phyloP scores from a whole-genome alignment of 1,139 yeast genomes.

The Meyerozyma sp. region DNA sequence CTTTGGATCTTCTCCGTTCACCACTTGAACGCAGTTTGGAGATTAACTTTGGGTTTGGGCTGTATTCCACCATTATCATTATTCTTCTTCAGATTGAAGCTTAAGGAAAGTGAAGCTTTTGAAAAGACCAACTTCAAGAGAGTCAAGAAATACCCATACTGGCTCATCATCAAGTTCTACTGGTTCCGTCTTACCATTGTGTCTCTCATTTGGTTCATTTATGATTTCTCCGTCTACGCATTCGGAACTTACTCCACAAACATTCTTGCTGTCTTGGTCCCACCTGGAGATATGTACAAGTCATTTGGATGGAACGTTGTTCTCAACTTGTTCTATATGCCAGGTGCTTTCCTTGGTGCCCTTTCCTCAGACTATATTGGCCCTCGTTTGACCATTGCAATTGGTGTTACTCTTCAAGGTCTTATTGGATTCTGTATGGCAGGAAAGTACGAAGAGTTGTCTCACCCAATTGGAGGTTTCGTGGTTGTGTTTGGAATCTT shows the following conservation, averaged over 20 bases:
- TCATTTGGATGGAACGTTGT: slow-evolving; percentile 93
- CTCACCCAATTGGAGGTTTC: slow-evolving; percentile 66
- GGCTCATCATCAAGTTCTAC: slow-evolving; percentile 69
- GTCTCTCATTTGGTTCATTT: slow-evolving; percentile 81
- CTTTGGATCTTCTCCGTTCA: slow-evolving; percentile 73
- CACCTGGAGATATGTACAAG: slow-evolving; percentile 59
- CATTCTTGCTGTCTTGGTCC: slow-evolving; percentile 56
- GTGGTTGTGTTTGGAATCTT: slow-evolving; percentile 86
- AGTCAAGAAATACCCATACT: slow-evolving; percentile 56
- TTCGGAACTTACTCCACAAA: slow-evolving; percentile 78
- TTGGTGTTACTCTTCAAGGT: slow-evolving; percentile 71
- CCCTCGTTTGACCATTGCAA: slow-evolving; percentile 69
- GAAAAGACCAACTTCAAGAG: slow-evolving; percentile 64
- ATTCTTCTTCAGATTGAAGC: slow-evolving; percentile 70
- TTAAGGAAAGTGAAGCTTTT: slow-evolving; percentile 69
- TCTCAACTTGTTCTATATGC: slow-evolving; percentile 79
- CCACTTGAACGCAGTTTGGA: slow-evolving; percentile 82
- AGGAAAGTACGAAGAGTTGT: slow-evolving; percentile 52
- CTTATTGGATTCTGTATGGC: slow-evolving; percentile 86
- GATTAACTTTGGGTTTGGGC: slow-evolving; percentile 87
- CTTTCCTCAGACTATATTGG: slow-evolving; percentile 79
- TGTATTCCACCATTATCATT: slow-evolving; percentile 83
- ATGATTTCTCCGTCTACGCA: slow-evolving; percentile 83
- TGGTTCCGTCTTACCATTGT: slow-evolving; percentile 75
- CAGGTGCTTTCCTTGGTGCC: slow-evolving; percentile 88